Conservation (phyloP, 2,329 filamentous ascomycete species). For the Pseudogymnoascus sp. region DNA sequence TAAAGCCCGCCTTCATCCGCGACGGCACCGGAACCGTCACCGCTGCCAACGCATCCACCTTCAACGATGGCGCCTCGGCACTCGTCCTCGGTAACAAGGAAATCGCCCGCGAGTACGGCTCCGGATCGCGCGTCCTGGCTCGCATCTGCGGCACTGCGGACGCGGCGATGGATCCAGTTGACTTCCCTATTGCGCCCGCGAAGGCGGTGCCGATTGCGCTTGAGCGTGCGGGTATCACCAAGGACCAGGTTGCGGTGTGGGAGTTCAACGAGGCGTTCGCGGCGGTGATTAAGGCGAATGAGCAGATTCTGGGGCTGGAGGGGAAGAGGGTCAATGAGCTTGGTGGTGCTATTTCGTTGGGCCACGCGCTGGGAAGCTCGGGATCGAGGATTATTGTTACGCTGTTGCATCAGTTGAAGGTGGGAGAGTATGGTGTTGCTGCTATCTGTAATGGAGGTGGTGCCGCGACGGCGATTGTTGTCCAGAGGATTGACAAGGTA, state of each 20-base stretch:
- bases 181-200: conserved; percentile 88
- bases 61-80: conserved; percentile 91
- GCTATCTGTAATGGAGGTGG: conserved; percentile 97
- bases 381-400: conserved; percentile 87
- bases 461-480: conserved; percentile 81
- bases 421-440: conserved; percentile 87
- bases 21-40: conserved; percentile 86
- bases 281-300: conserved; percentile 88
- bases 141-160: conserved; percentile 80
- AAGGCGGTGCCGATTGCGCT: conserved; percentile 89
- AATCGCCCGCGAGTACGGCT: conserved; percentile 71
- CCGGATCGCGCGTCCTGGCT: conserved; percentile 73
- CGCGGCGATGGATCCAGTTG: conserved; percentile 80
- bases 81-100: conserved; percentile 76
- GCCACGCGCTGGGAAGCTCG: conserved; percentile 88
- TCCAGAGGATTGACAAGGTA: conserved; percentile 31
- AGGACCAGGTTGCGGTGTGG: conserved; percentile 89
- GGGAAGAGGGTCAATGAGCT: conserved; percentile 76
- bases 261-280: conserved; percentile 99
- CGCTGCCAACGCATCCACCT: conserved; percentile 84
- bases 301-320: conserved; percentile 79
- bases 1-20: conserved; percentile 86
- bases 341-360: conserved; percentile 84
- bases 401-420: conserved; percentile 78
- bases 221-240: conserved; percentile 78